phyloP scores from a whole-genome alignment of 2,329 filamentous ascomycete species.

The Scopulariopsis brevicaulis region DNA sequence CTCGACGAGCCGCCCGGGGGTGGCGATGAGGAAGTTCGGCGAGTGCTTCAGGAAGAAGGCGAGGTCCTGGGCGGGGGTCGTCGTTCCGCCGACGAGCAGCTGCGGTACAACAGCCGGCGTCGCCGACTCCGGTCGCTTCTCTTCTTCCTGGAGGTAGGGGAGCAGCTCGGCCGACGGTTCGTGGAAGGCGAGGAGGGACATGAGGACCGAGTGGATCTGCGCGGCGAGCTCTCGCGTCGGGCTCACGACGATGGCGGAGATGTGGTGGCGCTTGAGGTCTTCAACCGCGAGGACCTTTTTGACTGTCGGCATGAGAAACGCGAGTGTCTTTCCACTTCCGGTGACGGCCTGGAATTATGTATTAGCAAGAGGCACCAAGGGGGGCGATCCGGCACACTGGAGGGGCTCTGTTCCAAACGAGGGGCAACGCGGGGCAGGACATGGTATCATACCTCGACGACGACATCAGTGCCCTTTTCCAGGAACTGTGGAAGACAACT shows the following conservation, averaged over 20 bases:
- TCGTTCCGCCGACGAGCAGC: conserved; percentile 71
- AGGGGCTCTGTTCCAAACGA: neutral
- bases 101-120: conserved; percentile 63
- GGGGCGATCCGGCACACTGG: neutral
- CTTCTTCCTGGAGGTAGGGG: conserved; percentile 41
- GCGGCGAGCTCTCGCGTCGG: conserved; percentile 82
- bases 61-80: conserved; percentile 74
- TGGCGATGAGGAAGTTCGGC: conserved; percentile 82
- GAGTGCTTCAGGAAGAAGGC: conserved; percentile 73
- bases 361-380: neutral
- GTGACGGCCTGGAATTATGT: conserved; percentile 55
- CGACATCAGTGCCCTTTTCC: conserved; percentile 62
- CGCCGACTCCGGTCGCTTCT: conserved; percentile 37
- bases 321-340: conserved; percentile 80
- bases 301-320: conserved; percentile 74
- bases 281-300: conserved; percentile 71
- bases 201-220: conserved; percentile 77
- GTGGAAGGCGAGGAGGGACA: conserved; percentile 73
- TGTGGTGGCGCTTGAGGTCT: conserved; percentile 78
- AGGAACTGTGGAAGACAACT: conserved; percentile 82
- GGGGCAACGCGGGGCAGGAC: neutral
- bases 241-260: conserved; percentile 84
- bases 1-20: conserved; percentile 81
- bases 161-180: conserved; percentile 60
- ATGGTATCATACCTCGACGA: conserved; percentile 54